phyloP scores from a whole-genome alignment of 495 filamentous ascomycete species.

The Penicillium flavigenum region DNA sequence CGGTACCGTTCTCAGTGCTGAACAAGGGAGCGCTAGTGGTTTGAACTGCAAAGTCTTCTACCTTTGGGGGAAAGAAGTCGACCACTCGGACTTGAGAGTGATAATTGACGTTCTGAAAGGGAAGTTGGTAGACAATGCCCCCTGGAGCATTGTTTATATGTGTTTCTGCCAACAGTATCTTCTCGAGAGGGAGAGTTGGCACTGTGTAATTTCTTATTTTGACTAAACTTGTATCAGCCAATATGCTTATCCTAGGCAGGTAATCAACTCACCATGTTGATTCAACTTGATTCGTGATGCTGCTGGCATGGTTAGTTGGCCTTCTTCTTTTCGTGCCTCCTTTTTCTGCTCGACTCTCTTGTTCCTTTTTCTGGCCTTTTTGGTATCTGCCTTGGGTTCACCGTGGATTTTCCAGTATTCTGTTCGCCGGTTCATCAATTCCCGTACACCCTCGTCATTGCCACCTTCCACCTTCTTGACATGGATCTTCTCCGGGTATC shows the following conservation, averaged over 20 bases:
- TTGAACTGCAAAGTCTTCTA: conserved; percentile 71
- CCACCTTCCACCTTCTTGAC: conserved; percentile 48
- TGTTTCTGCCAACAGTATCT: conserved; percentile 41
- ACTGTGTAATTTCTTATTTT: conserved; percentile 30
- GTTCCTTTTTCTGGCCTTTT: conserved; percentile 38
- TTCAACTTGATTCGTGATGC: conserved; percentile 43
- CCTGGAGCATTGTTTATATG: conserved; percentile 43
- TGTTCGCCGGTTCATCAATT: conserved; percentile 60
- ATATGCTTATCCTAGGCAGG: neutral
- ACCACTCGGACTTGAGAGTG: conserved; percentile 67
- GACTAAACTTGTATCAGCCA: conserved; percentile 30
- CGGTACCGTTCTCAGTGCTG: conserved; percentile 33
- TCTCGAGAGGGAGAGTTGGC: conserved; percentile 35
- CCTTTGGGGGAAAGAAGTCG: conserved; percentile 70
- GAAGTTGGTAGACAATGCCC: conserved; percentile 48
- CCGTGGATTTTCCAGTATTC: conserved; percentile 56
- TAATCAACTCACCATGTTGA: conserved; percentile 32
- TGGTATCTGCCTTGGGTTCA: conserved; percentile 29
- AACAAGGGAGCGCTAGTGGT: conserved; percentile 46
- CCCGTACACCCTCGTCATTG: conserved; percentile 53
- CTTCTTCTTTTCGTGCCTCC: conserved; percentile 35
- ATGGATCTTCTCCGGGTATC: conserved; percentile 50
- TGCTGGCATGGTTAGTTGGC: conserved; percentile 25
- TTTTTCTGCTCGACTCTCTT: conserved; percentile 35
- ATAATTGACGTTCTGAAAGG: conserved; percentile 77